Evolutionary conservation across 441 rosid species (phyloP).

Genomic region (Adansonia madagascariensis): DNA sequence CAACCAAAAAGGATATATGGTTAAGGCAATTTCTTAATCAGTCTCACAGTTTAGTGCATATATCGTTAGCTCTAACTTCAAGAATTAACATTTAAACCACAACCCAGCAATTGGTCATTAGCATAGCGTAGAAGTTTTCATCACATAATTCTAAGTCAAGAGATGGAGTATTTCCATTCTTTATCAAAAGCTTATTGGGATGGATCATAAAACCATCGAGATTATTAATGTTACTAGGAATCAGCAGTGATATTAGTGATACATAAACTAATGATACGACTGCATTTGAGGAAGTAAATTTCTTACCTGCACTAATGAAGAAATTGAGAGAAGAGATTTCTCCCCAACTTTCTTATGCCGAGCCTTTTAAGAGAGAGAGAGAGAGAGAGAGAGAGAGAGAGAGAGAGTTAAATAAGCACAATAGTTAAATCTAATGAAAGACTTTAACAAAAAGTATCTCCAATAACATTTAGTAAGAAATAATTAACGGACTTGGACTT

Average conservation of each 20-base stretch:
- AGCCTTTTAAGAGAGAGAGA: slow-evolving; percentile 43
- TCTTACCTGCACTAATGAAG: slow-evolving; percentile 71
- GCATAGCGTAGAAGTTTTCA: not conserved
- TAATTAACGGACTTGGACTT: not conserved
- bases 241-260: not conserved
- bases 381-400: not conserved
- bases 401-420: slow-evolving; percentile 7
- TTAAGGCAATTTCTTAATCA: not conserved
- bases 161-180: not conserved
- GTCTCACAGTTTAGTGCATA: not conserved
- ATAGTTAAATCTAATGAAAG: slow-evolving; percentile 4
- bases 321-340: slow-evolving; percentile 78
- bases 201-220: not conserved
- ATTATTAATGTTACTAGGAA: not conserved
- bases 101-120: not conserved
- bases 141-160: not conserved
- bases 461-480: not conserved
- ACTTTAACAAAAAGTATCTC: not conserved
- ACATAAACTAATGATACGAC: not conserved
- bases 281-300: not conserved
- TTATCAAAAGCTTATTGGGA: slow-evolving; percentile 8
- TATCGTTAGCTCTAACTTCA: not conserved
- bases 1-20: not conserved
- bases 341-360: slow-evolving; percentile 75
- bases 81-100: not conserved